These are phyloP conservation scores for Calonectria pteridis DNA, from an alignment of 2,329 filamentous ascomycete genomes.

Conservation along the genomic window DNA sequence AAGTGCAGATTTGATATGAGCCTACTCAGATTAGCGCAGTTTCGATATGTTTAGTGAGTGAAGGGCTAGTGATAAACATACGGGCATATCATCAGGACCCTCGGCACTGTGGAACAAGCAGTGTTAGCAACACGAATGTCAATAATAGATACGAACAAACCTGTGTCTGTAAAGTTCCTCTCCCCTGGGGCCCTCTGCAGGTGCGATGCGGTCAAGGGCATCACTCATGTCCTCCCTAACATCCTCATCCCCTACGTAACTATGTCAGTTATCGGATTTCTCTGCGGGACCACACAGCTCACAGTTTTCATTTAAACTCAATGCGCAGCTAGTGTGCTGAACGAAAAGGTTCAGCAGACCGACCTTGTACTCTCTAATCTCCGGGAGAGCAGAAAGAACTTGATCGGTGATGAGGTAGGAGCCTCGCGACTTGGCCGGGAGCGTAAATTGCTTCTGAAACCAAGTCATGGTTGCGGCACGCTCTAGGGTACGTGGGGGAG, in stretches of 20 bases:
- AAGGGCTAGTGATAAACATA: conserved; percentile 48
- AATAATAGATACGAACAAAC: conserved; percentile 39
- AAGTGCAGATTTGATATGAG: conserved; percentile 92
- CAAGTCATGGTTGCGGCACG: conserved; percentile 71
- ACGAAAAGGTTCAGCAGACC: conserved; percentile 91
- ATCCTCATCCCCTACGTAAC: conserved; percentile 72
- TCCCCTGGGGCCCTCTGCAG: conserved; percentile 79
- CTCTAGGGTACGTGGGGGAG: conserved; percentile 35
- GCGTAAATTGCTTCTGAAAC: conserved; percentile 86
- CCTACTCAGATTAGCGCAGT: conserved; percentile 58
- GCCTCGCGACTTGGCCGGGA: conserved; percentile 82
- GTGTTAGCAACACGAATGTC: neutral
- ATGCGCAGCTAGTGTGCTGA: conserved; percentile 93
- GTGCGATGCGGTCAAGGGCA: conserved; percentile 90
- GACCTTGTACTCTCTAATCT: conserved; percentile 85
- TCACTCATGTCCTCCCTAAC: conserved; percentile 96
- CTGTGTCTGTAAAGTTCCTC: conserved; percentile 83
- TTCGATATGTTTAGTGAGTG: neutral
- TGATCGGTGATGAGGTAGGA: conserved; percentile 90
- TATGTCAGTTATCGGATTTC: conserved; percentile 52
- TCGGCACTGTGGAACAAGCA: conserved; percentile 69
- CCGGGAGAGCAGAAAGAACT: conserved; percentile 78
- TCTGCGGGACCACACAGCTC: conserved; percentile 18
- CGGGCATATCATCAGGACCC: conserved; percentile 94
- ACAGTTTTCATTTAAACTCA: conserved; percentile 94